These are phyloP conservation scores for Venturia aucupariae DNA, from an alignment of 2,329 filamentous ascomycete species.

Conservation along the genomic window DNA sequence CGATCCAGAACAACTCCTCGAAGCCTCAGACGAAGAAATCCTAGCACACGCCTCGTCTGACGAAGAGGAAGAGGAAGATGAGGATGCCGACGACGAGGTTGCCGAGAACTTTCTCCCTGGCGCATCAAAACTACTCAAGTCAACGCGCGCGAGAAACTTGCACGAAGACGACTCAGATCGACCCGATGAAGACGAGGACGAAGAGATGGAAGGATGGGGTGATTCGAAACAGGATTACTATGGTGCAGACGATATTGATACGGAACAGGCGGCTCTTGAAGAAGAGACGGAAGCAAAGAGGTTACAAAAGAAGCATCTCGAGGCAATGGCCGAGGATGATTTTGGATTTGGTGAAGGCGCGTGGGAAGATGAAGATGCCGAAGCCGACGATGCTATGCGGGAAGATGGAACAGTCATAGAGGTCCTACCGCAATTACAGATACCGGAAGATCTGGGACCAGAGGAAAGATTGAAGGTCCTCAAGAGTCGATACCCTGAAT, in stretches of 20 bases:
- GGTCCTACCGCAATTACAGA: slow-evolving; percentile 72
- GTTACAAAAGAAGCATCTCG: slow-evolving; percentile 81
- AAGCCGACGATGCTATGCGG: slow-evolving; percentile 35
- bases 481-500: slow-evolving; percentile 79
- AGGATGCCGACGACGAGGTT: slow-evolving; percentile 25
- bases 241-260: slow-evolving; percentile 68
- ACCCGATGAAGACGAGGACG: slow-evolving; percentile 36
- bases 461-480: slow-evolving; percentile 70
- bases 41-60: slow-evolving; percentile 40
- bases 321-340: slow-evolving; percentile 82
- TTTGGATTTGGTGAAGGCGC: slow-evolving; percentile 88
- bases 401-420: slow-evolving; percentile 61
- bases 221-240: slow-evolving; percentile 86
- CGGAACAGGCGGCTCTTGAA: slow-evolving; percentile 67
- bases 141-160: slow-evolving; percentile 18
- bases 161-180: slow-evolving; percentile 5
- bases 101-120: slow-evolving; percentile 21
- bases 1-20: slow-evolving; percentile 45
- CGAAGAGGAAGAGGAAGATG: slow-evolving; percentile 27
- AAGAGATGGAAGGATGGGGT: slow-evolving; percentile 69
- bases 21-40: slow-evolving; percentile 55
- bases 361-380: slow-evolving; percentile 56
- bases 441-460: slow-evolving; percentile 67
- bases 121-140: slow-evolving; percentile 18
- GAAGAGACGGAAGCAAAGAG: slow-evolving; percentile 86